Conservation (phyloP, 2,329 filamentous ascomycete species). For the Xylariomycetidae sp. region DNA sequence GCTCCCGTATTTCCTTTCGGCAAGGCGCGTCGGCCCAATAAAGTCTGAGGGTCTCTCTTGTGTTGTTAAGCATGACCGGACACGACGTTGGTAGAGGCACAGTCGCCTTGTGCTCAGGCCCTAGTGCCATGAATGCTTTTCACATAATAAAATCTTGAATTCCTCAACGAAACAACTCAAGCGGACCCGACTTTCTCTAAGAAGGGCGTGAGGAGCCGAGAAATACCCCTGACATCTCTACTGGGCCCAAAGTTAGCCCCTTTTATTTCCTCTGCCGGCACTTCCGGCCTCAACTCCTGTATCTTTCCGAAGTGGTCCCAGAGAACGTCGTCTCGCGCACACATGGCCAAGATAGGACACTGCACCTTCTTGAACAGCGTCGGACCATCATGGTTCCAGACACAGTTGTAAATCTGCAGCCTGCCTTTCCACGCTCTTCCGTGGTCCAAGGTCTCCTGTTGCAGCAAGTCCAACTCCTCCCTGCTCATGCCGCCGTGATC, state of each 20-base stretch:
- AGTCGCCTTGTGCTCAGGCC: too few species aligned
- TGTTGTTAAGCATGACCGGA: too few species aligned
- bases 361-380: slow-evolving; percentile 1
- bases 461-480: slow-evolving; percentile 4
- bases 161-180: too few species aligned
- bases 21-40: too few species aligned
- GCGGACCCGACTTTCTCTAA: too few species aligned
- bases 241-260: slow-evolving; percentile 5
- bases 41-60: too few species aligned
- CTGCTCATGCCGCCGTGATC: slow-evolving; percentile 3
- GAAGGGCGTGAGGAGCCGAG: too few species aligned
- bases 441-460: slow-evolving; percentile 7
- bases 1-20: too few species aligned
- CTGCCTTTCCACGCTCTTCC: slow-evolving; percentile 4
- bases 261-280: slow-evolving; percentile 1
- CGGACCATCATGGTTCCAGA: slow-evolving; percentile 5
- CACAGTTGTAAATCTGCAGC: slow-evolving; percentile 7
- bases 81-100: too few species aligned
- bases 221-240: slow-evolving; percentile 2
- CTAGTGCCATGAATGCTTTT: too few species aligned
- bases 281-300: not conserved
- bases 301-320: slow-evolving; percentile 1
- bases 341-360: slow-evolving; percentile 3
- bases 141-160: too few species aligned
- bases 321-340: slow-evolving; percentile 6